Evolutionary conservation across 1,284 basidiomycete genomes (phyloP).

Genomic region (Neotropicomus parvogracilis): DNA sequence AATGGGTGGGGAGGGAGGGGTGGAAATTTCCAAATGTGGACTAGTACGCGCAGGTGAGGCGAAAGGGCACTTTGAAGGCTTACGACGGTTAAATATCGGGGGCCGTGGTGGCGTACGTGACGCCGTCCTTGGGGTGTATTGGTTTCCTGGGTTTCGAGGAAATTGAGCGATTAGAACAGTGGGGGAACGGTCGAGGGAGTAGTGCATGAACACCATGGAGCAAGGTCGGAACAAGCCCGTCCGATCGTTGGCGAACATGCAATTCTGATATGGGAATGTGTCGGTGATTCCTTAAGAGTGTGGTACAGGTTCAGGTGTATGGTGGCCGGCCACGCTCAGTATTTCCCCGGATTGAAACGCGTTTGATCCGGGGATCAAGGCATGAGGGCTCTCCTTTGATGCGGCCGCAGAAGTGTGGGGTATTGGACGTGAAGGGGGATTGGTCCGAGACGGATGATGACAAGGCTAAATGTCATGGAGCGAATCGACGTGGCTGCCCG

Average conservation of each 20-base stretch:
- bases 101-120: not conserved
- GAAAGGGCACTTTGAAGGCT: not conserved
- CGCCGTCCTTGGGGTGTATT: slow-evolving; percentile 1
- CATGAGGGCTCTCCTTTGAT: not conserved
- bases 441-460: not conserved
- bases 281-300: too few relatives aligned
- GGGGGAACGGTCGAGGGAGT: too few relatives aligned
- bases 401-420: slow-evolving; percentile 9
- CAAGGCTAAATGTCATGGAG: too few relatives aligned
- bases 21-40: not conserved
- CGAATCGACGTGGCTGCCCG: not conserved
- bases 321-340: not conserved
- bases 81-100: slow-evolving; percentile 3
- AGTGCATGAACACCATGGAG: slow-evolving; percentile 1
- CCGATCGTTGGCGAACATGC: not conserved
- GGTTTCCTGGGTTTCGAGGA: slow-evolving; percentile 2
- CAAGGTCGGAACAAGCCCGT: not conserved
- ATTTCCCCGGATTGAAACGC: not conserved
- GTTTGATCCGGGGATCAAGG: slow-evolving; percentile 4
- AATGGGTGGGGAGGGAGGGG: slow-evolving; percentile 1
- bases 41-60: not conserved
- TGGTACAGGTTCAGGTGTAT: too few relatives aligned
- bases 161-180: slow-evolving; percentile 8
- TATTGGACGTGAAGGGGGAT: not conserved
- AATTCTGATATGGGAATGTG: too few relatives aligned